Base-by-base conservation (phyloP, 108 stramenopile genomes). In the Pseudonitzschia delicatissima region DNA sequence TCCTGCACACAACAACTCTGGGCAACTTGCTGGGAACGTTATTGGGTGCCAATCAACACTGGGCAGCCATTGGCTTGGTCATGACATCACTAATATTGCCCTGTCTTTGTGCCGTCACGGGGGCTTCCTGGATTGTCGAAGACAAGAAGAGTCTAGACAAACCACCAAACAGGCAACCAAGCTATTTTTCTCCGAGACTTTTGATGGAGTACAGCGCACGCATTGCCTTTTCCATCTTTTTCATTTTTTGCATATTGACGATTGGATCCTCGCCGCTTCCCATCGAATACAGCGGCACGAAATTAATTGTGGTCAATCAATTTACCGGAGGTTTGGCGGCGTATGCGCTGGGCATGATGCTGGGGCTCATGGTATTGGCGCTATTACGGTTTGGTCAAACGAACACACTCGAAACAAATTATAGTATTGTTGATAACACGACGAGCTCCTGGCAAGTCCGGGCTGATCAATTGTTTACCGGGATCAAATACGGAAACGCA, bases 271-370 rank as follows among this genome's bases (percentile, higher is more conserved):
- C 62, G 2, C 32, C 53, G 5, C 29, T 55, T 33, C 12, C 13
- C 1, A 33, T 83, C 3, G 45, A 62, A 49, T 60, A 76, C 40
- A 70, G 53, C 17, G 70, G 68, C 28, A 76, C 74, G 0, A 47
- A 45, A 3, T 57, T 83, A 21, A n/a, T 35, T 13, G 34, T 76
- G 21, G 57, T 63, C 2, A 73, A 72, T 32, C 64, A 51, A 59
- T 64, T 62, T 15, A 25, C 48, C n/a, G 71, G 74, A 26, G 72
- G 76, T 9, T 12, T 79, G 25, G 57, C 65, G 2, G 70, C 62
- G 40, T 79, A 78, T 68, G 40, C 73, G 7, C 17, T 76, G 40
- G 82, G 82, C 8, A 69, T 72, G 44, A 35, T 53, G 3, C 69
- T 66, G 28, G 71, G 66, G 6, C 28, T 76, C 27, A 28, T 29